Evolutionary conservation across 108 stramenopile genomes (phyloP).

Genomic region (Cyclotella distinguenda): DNA sequence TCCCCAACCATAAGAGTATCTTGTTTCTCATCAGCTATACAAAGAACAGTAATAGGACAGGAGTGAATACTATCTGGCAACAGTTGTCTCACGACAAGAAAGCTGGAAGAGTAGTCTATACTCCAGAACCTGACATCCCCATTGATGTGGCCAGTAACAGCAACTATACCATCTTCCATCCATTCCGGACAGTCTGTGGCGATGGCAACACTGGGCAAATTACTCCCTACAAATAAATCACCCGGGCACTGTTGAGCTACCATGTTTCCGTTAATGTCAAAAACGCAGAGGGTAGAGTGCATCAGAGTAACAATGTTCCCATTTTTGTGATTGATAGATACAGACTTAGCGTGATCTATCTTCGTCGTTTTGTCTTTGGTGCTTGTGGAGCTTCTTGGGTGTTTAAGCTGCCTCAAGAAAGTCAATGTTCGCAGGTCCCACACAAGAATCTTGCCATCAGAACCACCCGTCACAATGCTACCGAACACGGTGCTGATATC

Average conservation of each 20-base stretch:
- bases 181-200: slow-evolving; percentile 92
- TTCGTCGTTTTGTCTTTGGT: slow-evolving; percentile 18
- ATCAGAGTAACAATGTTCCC: slow-evolving; percentile 89
- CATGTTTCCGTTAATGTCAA: slow-evolving; percentile 89
- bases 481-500: slow-evolving; percentile 85
- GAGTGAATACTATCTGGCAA: slow-evolving; percentile 74
- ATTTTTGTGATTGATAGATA: slow-evolving; percentile 87
- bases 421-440: slow-evolving; percentile 93
- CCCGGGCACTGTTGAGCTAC: slow-evolving; percentile 71
- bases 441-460: slow-evolving; percentile 83
- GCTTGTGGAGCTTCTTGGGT: slow-evolving; percentile 12
- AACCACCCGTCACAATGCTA: slow-evolving; percentile 85
- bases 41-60: slow-evolving; percentile 76
- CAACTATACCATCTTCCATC: slow-evolving; percentile 90
- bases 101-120: slow-evolving; percentile 57
- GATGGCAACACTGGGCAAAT: slow-evolving; percentile 75
- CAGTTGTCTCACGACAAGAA: slow-evolving; percentile 55
- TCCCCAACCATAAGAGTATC: slow-evolving; percentile 90
- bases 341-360: slow-evolving; percentile 58
- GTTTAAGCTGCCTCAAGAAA: slow-evolving; percentile 77
- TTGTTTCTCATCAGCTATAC: slow-evolving; percentile 61
- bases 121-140: slow-evolving; percentile 94
- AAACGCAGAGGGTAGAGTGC: slow-evolving; percentile 75
- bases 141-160: slow-evolving; percentile 91
- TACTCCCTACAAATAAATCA: slow-evolving; percentile 46